Evolutionary conservation across 1,284 basidiomycete species (phyloP).

Genomic region (Pseudozyma sp.): DNA sequence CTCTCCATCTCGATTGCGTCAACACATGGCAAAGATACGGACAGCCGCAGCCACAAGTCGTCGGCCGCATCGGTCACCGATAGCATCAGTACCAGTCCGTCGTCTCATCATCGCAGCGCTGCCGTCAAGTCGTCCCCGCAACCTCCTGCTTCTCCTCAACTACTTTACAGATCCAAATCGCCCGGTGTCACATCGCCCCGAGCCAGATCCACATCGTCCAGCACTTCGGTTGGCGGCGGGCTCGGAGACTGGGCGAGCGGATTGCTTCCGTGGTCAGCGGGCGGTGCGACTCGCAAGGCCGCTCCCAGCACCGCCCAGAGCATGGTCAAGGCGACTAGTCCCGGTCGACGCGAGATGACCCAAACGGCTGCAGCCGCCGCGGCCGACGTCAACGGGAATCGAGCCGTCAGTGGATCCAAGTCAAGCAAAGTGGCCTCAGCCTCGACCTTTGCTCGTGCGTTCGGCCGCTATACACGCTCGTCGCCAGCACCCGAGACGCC

Average conservation of each 20-base stretch:
- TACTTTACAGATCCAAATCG: conserved; percentile 22
- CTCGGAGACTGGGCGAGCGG: conserved; percentile 56
- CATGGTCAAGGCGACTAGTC: conserved; percentile 51
- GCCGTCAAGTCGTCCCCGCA: conserved; percentile 20
- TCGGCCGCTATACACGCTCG: conserved; percentile 59
- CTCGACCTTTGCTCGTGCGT: conserved; percentile 54
- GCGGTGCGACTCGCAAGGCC: conserved; percentile 39
- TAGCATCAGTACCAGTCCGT: conserved; percentile 31
- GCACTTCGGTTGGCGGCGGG: conserved; percentile 19
- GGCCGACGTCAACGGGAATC: conserved; percentile 19
- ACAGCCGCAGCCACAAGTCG: conserved; percentile 32
- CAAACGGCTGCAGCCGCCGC: conserved; percentile 14
- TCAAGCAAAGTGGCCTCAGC: conserved; percentile 31
- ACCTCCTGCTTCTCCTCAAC: conserved; percentile 29
- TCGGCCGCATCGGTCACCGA: conserved; percentile 26
- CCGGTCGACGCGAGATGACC: conserved; percentile 40
- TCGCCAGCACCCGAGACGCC: conserved; percentile 38
- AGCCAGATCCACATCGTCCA: conserved; percentile 34
- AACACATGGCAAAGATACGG: conserved; percentile 20
- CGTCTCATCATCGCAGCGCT: conserved; percentile 15
- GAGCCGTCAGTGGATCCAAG: conserved; percentile 32
- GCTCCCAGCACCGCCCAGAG: conserved; percentile 43
- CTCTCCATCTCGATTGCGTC: conserved; percentile 36
- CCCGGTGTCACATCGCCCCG: conserved; percentile 19
- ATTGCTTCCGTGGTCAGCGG: conserved; percentile 47